These are phyloP conservation scores for Neocatenulostroma microsporum DNA, from an alignment of 2,329 filamentous ascomycete species.

Conservation along the genomic window DNA sequence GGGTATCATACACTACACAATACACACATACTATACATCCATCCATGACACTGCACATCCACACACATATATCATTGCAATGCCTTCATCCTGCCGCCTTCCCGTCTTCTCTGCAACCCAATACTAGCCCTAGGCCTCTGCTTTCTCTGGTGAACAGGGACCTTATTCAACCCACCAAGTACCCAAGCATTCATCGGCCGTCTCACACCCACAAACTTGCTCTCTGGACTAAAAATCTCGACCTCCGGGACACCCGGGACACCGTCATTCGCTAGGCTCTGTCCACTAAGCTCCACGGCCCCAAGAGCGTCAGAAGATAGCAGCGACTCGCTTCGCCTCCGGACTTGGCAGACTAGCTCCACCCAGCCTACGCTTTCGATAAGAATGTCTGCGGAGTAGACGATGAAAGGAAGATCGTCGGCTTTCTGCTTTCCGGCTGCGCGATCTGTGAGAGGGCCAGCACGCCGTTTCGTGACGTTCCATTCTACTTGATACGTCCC, in stretches of 20 bases:
- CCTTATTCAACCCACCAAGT: constrained; percentile 47
- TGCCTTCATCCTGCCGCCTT: constrained; percentile 39
- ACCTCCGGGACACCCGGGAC: constrained; percentile 53
- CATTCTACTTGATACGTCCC: constrained; percentile 67
- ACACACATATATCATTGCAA: too few relatives aligned
- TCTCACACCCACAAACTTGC: constrained; percentile 64
- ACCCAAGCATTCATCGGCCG: constrained; percentile 65
- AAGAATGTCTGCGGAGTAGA: constrained; percentile 74
- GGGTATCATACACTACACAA: too few relatives aligned
- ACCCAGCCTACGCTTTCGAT: constrained; percentile 93
- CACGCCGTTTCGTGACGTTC: constrained; percentile 74
- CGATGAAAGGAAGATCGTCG: constrained; percentile 66
- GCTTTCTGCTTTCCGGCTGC: constrained; percentile 56
- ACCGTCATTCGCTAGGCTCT: constrained; percentile 12
- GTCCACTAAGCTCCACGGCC: neutral
- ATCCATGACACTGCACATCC: too few relatives aligned
- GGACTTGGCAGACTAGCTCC: constrained; percentile 75
- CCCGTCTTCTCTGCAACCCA: constrained; percentile 18
- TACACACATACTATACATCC: too few relatives aligned
- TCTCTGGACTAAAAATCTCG: constrained; percentile 78
- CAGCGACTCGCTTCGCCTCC: constrained; percentile 31
- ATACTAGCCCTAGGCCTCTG: constrained; percentile 61
- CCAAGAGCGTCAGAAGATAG: constrained; percentile 12
- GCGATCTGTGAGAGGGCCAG: constrained; percentile 60
- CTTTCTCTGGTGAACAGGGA: constrained; percentile 43